phyloP scores from a whole-genome alignment of 805 yeast species.

The Starmerella riodocensis region DNA sequence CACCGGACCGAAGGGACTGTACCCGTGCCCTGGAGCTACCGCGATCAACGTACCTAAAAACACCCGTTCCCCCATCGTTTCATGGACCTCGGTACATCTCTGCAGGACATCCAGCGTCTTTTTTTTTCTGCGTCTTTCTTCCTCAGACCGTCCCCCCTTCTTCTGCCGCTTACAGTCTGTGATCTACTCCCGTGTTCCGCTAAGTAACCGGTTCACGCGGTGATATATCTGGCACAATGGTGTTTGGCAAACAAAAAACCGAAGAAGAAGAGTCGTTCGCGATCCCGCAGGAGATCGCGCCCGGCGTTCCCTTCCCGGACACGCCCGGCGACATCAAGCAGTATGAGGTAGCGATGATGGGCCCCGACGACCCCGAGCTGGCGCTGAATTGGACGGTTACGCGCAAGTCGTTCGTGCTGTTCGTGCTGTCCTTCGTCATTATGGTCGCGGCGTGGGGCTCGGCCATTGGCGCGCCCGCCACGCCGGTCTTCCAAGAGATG shows the following conservation, averaged over 20 bases:
- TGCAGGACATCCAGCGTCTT: too few relatives aligned
- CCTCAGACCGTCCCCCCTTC: too few relatives aligned
- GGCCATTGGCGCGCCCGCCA: slow-evolving; percentile 62
- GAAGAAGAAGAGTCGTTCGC: neutral
- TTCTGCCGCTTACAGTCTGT: too few relatives aligned
- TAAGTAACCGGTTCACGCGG: neutral
- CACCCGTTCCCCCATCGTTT: too few relatives aligned
- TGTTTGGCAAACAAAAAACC: neutral
- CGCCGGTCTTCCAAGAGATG: slow-evolving; percentile 34
- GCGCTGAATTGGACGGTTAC: slow-evolving; percentile 63
- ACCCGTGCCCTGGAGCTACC: too few relatives aligned
- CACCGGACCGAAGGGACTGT: too few relatives aligned
- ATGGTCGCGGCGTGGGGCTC: slow-evolving; percentile 59
- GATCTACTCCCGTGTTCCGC: too few relatives aligned
- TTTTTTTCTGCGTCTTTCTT: too few relatives aligned
- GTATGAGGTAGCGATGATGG: slow-evolving; percentile 61
- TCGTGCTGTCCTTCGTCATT: slow-evolving; percentile 38
- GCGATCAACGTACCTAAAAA: too few relatives aligned
- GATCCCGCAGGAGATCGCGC: slow-evolving; percentile 6
- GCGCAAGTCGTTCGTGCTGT: slow-evolving; percentile 36
- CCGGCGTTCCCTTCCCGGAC: slow-evolving; percentile 9
- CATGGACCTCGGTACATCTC: too few relatives aligned
- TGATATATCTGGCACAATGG: neutral
- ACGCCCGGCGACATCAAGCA: slow-evolving; percentile 15
- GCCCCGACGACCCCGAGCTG: slow-evolving; percentile 63